Percentiles rank a stretch among this genome's conserved stretches.
Conservation (phyloP, 148 eudicot species). For the Rhododendron vialii region DNA sequence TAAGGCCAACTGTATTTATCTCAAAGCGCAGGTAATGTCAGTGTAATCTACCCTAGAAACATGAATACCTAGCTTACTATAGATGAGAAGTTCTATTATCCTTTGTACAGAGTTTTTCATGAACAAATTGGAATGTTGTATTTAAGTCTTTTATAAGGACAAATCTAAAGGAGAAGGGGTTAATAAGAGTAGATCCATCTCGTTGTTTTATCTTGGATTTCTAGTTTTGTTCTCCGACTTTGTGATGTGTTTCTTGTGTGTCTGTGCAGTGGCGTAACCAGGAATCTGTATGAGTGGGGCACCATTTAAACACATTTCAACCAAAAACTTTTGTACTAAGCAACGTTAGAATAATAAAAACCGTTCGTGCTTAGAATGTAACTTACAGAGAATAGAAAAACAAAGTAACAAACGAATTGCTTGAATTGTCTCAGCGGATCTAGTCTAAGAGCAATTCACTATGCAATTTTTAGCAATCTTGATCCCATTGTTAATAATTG, state of each 20-base stretch:
- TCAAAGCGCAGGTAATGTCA: not conserved
- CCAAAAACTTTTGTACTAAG: too few species aligned
- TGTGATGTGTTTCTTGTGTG: not conserved
- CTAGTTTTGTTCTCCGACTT: not conserved
- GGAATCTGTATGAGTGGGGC: too few species aligned
- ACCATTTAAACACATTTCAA: too few species aligned
- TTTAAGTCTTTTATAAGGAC: not conserved
- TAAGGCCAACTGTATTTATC: not conserved
- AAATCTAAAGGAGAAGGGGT: not conserved
- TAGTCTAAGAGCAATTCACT: too few species aligned
- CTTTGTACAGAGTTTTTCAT: not conserved
- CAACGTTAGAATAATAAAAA: too few species aligned
- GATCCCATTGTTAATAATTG: too few species aligned
- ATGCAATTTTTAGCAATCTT: too few species aligned
- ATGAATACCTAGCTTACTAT: not conserved
- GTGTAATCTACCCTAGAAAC: not conserved
- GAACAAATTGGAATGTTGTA: not conserved
- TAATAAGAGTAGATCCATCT: not conserved
- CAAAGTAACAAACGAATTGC: too few species aligned
- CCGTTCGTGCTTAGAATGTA: too few species aligned
- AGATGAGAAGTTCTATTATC: not conserved
- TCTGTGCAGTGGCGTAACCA: too few species aligned
- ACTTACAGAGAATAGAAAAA: too few species aligned
- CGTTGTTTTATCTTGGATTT: not conserved
- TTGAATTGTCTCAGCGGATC: too few species aligned